Percentiles rank a stretch among this genome's conserved stretches.
These are phyloP conservation scores for Trypanosomatidae sp. DNA, from an alignment of 208 protist species.

Conservation along the genomic window DNA sequence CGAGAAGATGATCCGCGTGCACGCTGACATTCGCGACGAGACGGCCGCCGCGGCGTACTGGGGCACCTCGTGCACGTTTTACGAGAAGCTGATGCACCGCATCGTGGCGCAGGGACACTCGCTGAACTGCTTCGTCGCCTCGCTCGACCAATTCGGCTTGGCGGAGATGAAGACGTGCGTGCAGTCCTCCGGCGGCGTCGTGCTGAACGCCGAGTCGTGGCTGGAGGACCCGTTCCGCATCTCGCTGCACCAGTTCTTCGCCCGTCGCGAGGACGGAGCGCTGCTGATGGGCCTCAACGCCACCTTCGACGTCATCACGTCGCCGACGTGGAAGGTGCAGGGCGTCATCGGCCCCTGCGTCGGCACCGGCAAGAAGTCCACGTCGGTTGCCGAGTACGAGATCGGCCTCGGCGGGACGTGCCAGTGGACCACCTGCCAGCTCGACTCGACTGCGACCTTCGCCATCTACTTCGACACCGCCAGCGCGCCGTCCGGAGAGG, in stretches of 20 bases:
- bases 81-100: constrained; percentile 93
- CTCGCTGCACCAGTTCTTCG: constrained; percentile 93
- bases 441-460: constrained; percentile 94
- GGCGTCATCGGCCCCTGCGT: constrained; percentile 94
- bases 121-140: constrained; percentile 97
- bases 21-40: constrained; percentile 95
- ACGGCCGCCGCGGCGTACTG: constrained; percentile 77
- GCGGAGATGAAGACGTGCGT: constrained; percentile 97
- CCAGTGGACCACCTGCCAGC: constrained; percentile 96
- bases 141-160: constrained; percentile 97
- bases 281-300: constrained; percentile 96
- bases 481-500: constrained; percentile 32
- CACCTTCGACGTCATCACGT: constrained; percentile 96
- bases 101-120: constrained; percentile 94
- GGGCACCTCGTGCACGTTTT: constrained; percentile 86
- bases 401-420: constrained; percentile 97
- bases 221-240: constrained; percentile 94
- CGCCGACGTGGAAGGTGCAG: constrained; percentile 94
- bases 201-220: constrained; percentile 98
- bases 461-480: constrained; percentile 98
- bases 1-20: constrained; percentile 95
- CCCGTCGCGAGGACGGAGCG: constrained; percentile 51
- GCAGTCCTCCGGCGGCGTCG: constrained; percentile 92
- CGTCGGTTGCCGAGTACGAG: constrained; percentile 82
- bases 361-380: constrained; percentile 91